phyloP scores from a whole-genome alignment of 306 rosid species.

The Medicago truncatula region DNA sequence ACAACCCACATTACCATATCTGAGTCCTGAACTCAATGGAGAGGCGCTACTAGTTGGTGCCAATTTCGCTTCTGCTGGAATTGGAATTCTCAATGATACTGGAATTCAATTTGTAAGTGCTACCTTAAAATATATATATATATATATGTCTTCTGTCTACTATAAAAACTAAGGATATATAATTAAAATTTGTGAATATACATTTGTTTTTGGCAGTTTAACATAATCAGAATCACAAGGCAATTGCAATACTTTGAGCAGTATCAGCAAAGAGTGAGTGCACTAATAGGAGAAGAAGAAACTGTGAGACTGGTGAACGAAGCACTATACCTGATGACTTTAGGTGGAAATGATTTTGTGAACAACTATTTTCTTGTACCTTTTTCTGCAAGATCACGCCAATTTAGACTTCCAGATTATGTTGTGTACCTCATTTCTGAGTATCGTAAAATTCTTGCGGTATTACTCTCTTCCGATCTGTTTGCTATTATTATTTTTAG shows the following conservation, averaged over 20 bases:
- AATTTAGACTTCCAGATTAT: slow-evolving; percentile 71
- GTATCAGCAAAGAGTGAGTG: slow-evolving; percentile 71
- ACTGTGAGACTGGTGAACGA: slow-evolving; percentile 55
- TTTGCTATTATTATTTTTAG: neutral
- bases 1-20: slow-evolving; percentile 74
- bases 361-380: slow-evolving; percentile 84
- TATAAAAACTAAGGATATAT: too few species aligned
- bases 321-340: slow-evolving; percentile 66
- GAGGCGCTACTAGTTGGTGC: slow-evolving; percentile 72
- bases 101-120: slow-evolving; percentile 88
- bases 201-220: slow-evolving; percentile 49
- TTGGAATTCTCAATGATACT: slow-evolving; percentile 91
- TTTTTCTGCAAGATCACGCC: slow-evolving; percentile 86
- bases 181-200: neutral
- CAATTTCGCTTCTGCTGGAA: slow-evolving; percentile 92
- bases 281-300: slow-evolving; percentile 60
- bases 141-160: too few species aligned
- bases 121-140: neutral
- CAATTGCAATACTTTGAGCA: slow-evolving; percentile 70
- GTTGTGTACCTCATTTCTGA: slow-evolving; percentile 76
- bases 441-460: slow-evolving; percentile 73
- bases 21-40: slow-evolving; percentile 71
- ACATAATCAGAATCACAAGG: slow-evolving; percentile 65
- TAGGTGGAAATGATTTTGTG: slow-evolving; percentile 91
- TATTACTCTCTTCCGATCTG: slow-evolving; percentile 32